Conservation (phyloP, 768 basidiomycete genomes). For the Kwoniella shandongensis region DNA sequence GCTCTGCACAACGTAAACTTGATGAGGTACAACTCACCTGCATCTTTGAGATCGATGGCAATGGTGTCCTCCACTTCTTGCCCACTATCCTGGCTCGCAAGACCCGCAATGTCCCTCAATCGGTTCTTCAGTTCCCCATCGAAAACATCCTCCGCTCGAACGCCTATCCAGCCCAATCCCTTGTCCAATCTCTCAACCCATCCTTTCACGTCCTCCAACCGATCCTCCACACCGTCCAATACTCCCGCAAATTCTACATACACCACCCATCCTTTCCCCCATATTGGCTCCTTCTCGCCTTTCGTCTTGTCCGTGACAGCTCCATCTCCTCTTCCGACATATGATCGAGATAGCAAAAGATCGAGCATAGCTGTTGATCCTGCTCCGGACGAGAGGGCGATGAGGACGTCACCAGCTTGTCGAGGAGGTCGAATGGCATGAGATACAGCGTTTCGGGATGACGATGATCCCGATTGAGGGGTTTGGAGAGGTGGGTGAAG, state of each 20-base stretch:
- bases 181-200: conserved; percentile 13
- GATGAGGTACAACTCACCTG: conserved; percentile 23
- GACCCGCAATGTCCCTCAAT: conserved; percentile 8
- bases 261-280: conserved; percentile 45
- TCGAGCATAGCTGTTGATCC: conserved; percentile 47
- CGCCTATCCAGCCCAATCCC: conserved; percentile 28
- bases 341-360: conserved; percentile 25
- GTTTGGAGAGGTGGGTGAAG: conserved; percentile 30
- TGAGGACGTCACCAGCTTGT: conserved; percentile 35
- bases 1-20: conserved; percentile 2
- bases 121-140: conserved; percentile 18
- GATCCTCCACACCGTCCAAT: conserved; percentile 19
- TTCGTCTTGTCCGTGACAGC: conserved; percentile 32
- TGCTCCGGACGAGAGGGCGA: conserved; percentile 45
- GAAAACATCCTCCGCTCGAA: conserved; percentile 47
- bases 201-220: conserved; percentile 22
- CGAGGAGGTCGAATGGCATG: conserved; percentile 23
- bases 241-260: conserved; percentile 49
- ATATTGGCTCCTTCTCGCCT: conserved; percentile 39
- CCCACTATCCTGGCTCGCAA: background rate
- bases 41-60: conserved; percentile 22
- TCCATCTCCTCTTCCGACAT: conserved; percentile 32
- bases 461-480: background rate
- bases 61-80: background rate
- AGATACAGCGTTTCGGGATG: background rate